Evolutionary conservation across 108 stramenopile species (phyloP).

Genomic region (Skeletonema costatum): DNA sequence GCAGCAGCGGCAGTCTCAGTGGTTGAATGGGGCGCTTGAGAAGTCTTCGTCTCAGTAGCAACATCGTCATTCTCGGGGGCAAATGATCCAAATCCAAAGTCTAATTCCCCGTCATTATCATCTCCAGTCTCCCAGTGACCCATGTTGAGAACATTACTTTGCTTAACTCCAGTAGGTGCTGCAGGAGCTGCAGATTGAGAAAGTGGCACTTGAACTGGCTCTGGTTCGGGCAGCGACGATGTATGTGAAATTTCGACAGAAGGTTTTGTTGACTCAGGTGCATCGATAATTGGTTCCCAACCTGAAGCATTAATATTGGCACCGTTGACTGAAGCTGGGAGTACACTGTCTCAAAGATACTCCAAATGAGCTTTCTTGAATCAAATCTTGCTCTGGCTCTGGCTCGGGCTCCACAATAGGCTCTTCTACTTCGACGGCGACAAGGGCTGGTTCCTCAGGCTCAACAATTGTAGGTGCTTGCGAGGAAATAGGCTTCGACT

Average conservation of each 20-base stretch:
- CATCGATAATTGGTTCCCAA: conserved; percentile 50
- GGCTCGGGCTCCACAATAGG: conserved; percentile 11
- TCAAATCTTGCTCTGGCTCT: conserved; percentile 25
- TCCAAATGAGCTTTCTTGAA: conserved; percentile 19
- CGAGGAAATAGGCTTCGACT: conserved; percentile 53
- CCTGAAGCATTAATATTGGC: conserved; percentile 58
- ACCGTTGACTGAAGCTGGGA: conserved; percentile 50
- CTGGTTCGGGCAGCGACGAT: conserved; percentile 22
- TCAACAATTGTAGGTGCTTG: conserved; percentile 18
- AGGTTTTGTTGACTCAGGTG: conserved; percentile 22
- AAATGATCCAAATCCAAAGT: conserved; percentile 89
- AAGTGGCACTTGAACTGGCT: conserved; percentile 16
- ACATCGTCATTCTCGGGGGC: conserved; percentile 54
- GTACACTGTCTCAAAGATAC: conserved; percentile 40
- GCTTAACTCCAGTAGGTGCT: conserved; percentile 37
- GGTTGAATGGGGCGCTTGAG: conserved; percentile 14
- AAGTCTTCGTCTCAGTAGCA: conserved; percentile 21
- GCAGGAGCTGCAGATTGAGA: conserved; percentile 2
- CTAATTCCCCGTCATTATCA: conserved; percentile 67
- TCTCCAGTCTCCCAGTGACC: conserved; percentile 87
- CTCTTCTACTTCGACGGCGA: conserved; percentile 8
- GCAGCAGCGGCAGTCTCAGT: conserved; percentile 1
- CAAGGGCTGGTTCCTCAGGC: conserved; percentile 19
- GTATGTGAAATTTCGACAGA: conserved; percentile 19
- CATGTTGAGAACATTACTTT: conserved; percentile 80